Conservation (phyloP, 2,329 filamentous ascomycete genomes). For the Epichloe sp. region DNA sequence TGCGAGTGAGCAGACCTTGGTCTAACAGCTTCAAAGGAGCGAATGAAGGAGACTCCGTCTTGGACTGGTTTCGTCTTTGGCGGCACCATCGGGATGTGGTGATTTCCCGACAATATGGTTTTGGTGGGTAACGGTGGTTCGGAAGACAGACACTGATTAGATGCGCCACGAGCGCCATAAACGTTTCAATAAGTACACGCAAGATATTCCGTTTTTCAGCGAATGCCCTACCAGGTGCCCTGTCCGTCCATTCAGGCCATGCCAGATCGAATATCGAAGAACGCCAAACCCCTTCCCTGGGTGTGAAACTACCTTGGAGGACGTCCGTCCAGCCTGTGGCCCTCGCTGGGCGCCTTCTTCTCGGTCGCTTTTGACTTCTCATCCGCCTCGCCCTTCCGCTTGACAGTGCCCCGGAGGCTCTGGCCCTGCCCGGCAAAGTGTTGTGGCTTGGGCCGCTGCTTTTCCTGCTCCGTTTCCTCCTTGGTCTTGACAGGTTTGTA, state of each 20-base stretch:
- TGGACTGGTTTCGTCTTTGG: too few relatives aligned
- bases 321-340: conserved; percentile 31
- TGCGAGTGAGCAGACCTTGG: too few relatives aligned
- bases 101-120: too few relatives aligned
- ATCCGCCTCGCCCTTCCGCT: conserved; percentile 51
- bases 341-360: conserved; percentile 32
- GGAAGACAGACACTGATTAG: too few relatives aligned
- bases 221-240: not conserved
- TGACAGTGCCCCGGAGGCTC: conserved; percentile 55
- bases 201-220: too few relatives aligned
- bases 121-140: too few relatives aligned
- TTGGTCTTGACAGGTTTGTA: conserved; percentile 77
- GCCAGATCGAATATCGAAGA: conserved; percentile 4
- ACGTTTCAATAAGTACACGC: too few relatives aligned
- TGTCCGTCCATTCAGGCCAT: not conserved
- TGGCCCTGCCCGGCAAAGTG: conserved; percentile 78
- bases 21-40: too few relatives aligned
- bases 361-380: conserved; percentile 33
- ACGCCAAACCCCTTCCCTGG: conserved; percentile 10
- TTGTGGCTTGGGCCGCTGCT: conserved; percentile 50
- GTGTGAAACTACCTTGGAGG: conserved; percentile 11
- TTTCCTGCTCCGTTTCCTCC: conserved; percentile 54
- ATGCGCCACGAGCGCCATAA: too few relatives aligned
- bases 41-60: too few relatives aligned
- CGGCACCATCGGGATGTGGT: too few relatives aligned